Percentiles rank a stretch among this genome's conserved stretches.
These are phyloP conservation scores for Rhodofomes roseus DNA, from an alignment of 1,284 basidiomycete species.

Conservation along the genomic window DNA sequence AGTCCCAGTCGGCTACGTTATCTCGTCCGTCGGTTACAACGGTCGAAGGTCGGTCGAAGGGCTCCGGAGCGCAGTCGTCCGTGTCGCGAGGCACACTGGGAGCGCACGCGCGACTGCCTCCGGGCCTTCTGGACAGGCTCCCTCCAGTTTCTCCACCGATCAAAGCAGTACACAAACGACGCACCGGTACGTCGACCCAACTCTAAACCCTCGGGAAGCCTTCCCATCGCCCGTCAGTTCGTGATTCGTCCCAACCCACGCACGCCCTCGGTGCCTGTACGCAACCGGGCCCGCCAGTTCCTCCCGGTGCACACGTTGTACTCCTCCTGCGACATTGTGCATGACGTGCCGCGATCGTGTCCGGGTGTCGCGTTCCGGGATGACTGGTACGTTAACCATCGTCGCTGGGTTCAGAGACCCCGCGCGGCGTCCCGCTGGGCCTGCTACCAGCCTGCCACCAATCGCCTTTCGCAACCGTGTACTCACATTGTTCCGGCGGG, in stretches of 20 bases:
- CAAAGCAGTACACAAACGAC: not conserved
- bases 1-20: not conserved
- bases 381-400: not conserved
- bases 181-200: constrained; percentile 5
- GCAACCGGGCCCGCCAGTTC: not conserved
- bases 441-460: not conserved
- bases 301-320: not conserved
- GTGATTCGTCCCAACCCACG: not conserved
- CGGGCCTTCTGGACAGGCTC: not conserved
- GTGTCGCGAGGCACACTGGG: not conserved
- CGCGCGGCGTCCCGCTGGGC: not conserved
- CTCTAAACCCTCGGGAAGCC: constrained; percentile 3
- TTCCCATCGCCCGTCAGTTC: not conserved
- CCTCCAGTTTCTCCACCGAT: not conserved
- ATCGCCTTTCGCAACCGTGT: not conserved
- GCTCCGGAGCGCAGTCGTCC: not conserved
- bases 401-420: not conserved
- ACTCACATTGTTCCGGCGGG: not conserved
- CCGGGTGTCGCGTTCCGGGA: not conserved
- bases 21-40: not conserved
- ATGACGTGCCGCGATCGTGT: not conserved
- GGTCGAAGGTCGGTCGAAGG: not conserved
- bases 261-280: not conserved
- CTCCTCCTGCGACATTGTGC: too few relatives aligned
- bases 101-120: not conserved